These are phyloP conservation scores for Lagenaria siceraria DNA, from an alignment of 306 rosid species.

Conservation along the genomic window DNA sequence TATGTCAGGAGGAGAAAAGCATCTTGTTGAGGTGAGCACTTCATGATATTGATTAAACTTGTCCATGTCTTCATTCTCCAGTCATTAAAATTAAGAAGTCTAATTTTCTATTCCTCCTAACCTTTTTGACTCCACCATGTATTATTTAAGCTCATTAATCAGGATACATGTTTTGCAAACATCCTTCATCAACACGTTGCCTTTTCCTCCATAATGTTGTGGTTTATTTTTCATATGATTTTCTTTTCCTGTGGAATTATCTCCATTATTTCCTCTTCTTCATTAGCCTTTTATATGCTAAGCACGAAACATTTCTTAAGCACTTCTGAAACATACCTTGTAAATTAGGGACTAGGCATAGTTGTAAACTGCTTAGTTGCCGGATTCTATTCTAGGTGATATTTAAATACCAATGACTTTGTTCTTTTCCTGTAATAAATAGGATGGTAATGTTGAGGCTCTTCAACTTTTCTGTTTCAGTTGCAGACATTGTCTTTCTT, in stretches of 20 bases:
- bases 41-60: background rate
- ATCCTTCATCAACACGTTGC: background rate
- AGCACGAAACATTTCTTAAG: background rate
- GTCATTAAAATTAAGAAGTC: background rate
- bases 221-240: background rate
- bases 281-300: background rate
- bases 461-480: conserved; percentile 39
- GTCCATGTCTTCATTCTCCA: background rate
- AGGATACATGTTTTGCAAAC: background rate
- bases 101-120: background rate
- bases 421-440: background rate
- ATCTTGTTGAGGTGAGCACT: conserved; percentile 66
- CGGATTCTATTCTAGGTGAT: background rate
- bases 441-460: background rate
- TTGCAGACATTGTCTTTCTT: conserved; percentile 82
- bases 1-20: conserved; percentile 75
- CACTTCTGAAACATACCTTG: background rate
- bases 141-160: background rate
- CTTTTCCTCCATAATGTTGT: background rate
- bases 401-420: background rate
- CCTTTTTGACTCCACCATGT: conserved; percentile 5
- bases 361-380: background rate
- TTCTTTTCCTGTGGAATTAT: background rate
- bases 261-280: background rate
- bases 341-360: background rate